Conservation (phyloP, 2,329 filamentous ascomycete species). For the Dactylonectria macrodidyma region DNA sequence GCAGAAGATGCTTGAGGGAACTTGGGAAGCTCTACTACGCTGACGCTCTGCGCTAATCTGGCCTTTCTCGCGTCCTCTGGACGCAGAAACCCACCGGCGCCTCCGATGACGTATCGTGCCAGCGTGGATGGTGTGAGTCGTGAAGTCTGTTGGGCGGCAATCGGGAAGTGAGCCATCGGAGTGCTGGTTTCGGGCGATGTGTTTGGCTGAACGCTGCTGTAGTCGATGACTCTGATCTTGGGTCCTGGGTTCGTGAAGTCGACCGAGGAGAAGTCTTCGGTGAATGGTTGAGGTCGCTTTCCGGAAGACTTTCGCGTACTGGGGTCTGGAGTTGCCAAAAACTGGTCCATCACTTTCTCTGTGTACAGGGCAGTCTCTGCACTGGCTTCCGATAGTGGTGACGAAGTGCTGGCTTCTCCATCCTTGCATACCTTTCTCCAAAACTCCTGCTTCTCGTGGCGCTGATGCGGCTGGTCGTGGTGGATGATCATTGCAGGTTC, state of each 20-base stretch:
- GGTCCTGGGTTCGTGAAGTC: conserved; percentile 24
- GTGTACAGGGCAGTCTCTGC: conserved; percentile 32
- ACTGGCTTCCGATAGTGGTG: conserved; percentile 43
- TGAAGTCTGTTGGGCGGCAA: conserved; percentile 40
- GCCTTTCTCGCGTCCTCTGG: conserved; percentile 37
- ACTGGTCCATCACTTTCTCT: neutral
- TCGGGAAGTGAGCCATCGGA: conserved; percentile 49
- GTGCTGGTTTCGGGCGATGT: conserved; percentile 35
- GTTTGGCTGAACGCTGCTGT: conserved; percentile 33
- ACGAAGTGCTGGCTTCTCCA: conserved; percentile 35
- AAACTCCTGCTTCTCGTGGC: neutral
- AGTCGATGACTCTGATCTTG: conserved; percentile 19
- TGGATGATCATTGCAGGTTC: neutral
- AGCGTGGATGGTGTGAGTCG: conserved; percentile 46
- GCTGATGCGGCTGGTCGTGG: neutral
- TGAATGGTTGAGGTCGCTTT: neutral
- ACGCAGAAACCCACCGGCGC: conserved; percentile 43
- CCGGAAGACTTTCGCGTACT: neutral
- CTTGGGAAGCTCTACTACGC: conserved; percentile 2
- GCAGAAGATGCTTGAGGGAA: conserved; percentile 40
- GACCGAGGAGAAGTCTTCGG: conserved; percentile 15
- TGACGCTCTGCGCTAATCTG: conserved; percentile 37
- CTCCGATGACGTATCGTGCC: conserved; percentile 41
- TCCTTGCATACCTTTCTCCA: neutral
- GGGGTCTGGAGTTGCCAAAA: conserved; percentile 4